These are phyloP conservation scores for Aspergillus awamori DNA, from an alignment of 2,329 filamentous ascomycete genomes.

Conservation along the genomic window DNA sequence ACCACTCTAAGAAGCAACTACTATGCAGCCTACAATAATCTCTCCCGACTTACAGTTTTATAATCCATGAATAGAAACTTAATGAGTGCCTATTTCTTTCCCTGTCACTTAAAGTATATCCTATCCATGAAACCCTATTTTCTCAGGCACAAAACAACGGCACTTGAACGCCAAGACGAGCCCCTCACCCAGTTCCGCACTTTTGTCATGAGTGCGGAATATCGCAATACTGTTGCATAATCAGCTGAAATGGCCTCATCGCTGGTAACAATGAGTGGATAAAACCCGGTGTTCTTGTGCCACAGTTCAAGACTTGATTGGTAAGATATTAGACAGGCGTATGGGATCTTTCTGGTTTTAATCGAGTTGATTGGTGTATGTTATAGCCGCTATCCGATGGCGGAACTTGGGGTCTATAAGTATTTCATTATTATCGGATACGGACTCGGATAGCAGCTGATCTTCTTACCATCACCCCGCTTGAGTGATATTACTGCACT, in stretches of 20 bases:
- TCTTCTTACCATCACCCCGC: background rate
- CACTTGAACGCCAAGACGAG: background rate
- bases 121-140: too few relatives aligned
- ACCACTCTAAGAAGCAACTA: background rate
- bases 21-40: background rate
- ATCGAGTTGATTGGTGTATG: background rate
- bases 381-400: background rate
- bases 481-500: background rate
- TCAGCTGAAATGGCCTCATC: slow-evolving; percentile 1
- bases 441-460: background rate
- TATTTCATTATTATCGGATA: background rate
- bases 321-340: background rate
- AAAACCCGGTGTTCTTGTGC: background rate
- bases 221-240: slow-evolving; percentile 12
- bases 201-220: slow-evolving; percentile 32
- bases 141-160: too few relatives aligned
- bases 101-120: background rate
- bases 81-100: background rate
- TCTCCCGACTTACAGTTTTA: background rate
- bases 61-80: too few relatives aligned
- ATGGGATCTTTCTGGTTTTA: too few relatives aligned
- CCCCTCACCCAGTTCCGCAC: slow-evolving; percentile 19
- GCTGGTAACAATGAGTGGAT: background rate
- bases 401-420: background rate
- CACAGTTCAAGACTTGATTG: background rate